phyloP scores from a whole-genome alignment of 1,284 basidiomycete genomes.

The Moesziomyces sp. region DNA sequence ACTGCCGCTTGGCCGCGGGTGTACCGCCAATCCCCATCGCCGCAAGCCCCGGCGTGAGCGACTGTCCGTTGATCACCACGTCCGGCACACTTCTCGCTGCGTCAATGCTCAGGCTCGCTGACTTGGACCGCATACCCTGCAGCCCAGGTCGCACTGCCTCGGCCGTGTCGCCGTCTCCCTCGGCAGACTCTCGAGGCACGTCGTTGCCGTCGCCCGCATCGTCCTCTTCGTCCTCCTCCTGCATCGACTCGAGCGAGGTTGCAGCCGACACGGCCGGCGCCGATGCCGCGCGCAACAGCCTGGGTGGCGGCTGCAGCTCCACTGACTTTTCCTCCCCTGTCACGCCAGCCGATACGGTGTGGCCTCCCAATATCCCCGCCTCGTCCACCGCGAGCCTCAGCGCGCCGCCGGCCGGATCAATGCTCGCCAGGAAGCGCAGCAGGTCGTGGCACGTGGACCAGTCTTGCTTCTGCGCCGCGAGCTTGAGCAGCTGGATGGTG shows the following conservation, averaged over 20 bases:
- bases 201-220: neutral
- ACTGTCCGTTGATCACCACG: slow-evolving; percentile 36
- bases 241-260: slow-evolving; percentile 28
- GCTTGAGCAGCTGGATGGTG: slow-evolving; percentile 54
- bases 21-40: slow-evolving; percentile 17
- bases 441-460: slow-evolving; percentile 69
- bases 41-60: slow-evolving; percentile 19
- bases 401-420: slow-evolving; percentile 73
- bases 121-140: slow-evolving; percentile 20
- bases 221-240: slow-evolving; percentile 34
- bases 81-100: slow-evolving; percentile 29
- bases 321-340: neutral
- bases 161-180: neutral
- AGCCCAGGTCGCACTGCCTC: slow-evolving; percentile 1
- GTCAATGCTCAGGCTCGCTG: slow-evolving; percentile 11
- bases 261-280: slow-evolving; percentile 18
- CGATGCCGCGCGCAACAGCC: slow-evolving; percentile 7
- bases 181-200: neutral
- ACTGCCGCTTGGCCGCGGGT: slow-evolving; percentile 7
- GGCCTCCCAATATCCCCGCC: slow-evolving; percentile 23
- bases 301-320: slow-evolving; percentile 11
- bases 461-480: slow-evolving; percentile 47
- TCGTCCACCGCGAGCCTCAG: slow-evolving; percentile 30
- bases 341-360: neutral
- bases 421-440: slow-evolving; percentile 63